Percentiles rank a stretch among this genome's conserved stretches.
Conservation (phyloP, 176 grass and related monocot species). For the Oryza nivara region DNA sequence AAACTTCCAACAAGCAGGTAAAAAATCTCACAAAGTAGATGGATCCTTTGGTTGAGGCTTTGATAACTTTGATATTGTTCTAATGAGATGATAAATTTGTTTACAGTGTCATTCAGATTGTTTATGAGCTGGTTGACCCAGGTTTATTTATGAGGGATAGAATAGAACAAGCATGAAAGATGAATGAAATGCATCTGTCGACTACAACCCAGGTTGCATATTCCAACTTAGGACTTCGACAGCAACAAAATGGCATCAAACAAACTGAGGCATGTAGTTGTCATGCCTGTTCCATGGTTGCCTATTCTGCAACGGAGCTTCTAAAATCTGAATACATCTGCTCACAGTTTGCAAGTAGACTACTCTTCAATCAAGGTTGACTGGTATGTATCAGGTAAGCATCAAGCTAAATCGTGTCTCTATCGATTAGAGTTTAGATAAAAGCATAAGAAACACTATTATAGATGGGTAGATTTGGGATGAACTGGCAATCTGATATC, state of each 20-base stretch:
- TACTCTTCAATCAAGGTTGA: not conserved
- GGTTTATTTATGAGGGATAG: not conserved
- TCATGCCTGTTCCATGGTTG: not conserved
- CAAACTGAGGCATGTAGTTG: not conserved
- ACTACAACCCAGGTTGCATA: not conserved
- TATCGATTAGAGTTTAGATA: not conserved
- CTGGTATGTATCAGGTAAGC: not conserved
- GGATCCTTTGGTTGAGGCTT: not conserved
- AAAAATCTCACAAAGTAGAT: conserved; percentile 1
- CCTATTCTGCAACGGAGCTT: not conserved
- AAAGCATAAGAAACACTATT: not conserved
- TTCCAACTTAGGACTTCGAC: not conserved
- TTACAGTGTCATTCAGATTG: not conserved
- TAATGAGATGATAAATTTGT: not conserved
- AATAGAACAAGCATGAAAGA: not conserved
- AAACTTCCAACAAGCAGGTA: conserved; percentile 27
- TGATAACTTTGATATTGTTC: not conserved
- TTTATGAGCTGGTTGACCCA: not conserved
- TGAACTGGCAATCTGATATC: not conserved
- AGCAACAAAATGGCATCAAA: not conserved
- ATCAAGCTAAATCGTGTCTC: not conserved
- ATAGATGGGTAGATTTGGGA: not conserved
- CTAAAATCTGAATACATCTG: not conserved
- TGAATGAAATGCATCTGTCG: not conserved
- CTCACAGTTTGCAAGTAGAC: not conserved